Evolutionary conservation across 345 rosid genomes (phyloP), one percentile per base, ranked within the genome.

Genomic region (Luvunga scandens): DNA sequence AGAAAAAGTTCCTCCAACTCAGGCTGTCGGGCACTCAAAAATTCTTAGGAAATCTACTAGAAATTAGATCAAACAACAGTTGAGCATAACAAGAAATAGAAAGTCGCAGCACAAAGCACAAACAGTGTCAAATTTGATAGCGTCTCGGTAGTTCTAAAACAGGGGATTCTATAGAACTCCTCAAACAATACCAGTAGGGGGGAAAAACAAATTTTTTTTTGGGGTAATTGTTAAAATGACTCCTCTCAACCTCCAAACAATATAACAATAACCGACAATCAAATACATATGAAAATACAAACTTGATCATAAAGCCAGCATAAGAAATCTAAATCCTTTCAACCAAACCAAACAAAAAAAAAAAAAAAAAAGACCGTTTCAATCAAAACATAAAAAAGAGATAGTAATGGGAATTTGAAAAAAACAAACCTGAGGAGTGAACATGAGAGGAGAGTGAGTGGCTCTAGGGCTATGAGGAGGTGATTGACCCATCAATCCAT

Each of bases 381-480:
- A 62, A 10, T 62, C 33, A 62, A 31, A 64, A 19, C n/a, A 64
- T 18, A 6, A 16, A 30, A 64, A 31, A 16, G 68, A 30, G 18
- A 6, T 28, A 18, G 31, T 60, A 24, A 24, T 60, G 27, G 31
- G 31, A 66, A 24, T 18, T 39, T 39, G 42, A 38, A 30, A 65
- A 75, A 10, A 53, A 16, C 1, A 53, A 36, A 93, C 98, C 98
- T 93, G 99, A 73, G 98, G 98, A 89, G 97, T 85, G 80, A 93
- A 95, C 98, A 92, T 89, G 78, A 91, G 86, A 83, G 99, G 99
- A 13, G 93, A 90, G 75, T 90, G 92, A 50, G 90, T 90, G 61
- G 94, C 89, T 60, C 93, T 85, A 61, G 98, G 98, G 80, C 95
- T 93, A 65, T 89, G 94, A 84, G 97, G 98, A 82, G 98, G 96